Base-by-base conservation (phyloP, 176 grass and related monocot genomes). In the Saccharum spontaneum region DNA sequence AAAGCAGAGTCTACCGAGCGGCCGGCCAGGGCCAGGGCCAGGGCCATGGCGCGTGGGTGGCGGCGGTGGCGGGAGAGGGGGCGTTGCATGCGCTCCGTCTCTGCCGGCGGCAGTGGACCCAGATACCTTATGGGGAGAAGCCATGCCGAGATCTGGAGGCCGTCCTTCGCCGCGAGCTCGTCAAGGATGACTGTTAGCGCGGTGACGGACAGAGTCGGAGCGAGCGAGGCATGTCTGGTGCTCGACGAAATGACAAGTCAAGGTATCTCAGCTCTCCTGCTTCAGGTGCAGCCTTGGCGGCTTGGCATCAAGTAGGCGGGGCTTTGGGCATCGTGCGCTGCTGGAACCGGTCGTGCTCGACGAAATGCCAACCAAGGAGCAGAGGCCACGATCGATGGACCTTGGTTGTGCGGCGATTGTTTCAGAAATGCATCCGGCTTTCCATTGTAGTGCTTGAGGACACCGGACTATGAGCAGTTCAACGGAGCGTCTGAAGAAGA, bases 201-300 rank as follows among this genome's bases (percentile, higher is more conserved):
- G 8, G 66, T 4, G 72, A 24, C 2, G 39, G 5, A 16, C 52
- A 6, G 38, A 12, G n/a, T 10, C 49, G 37, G 17, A 67, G 26
- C 33, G 1, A 38, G 36, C 81, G 37, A 5, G 1, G 55, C 54
- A 34, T 24, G 3, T 6, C 24, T 33, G 69, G 24, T 79, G 83
- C 48, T 85, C 75, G 75, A 79, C 84, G 48, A 57, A 85, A 78
- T 85, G 74, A 65, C 24, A 10, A 26, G 3, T 7, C n/a, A 12
- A 38, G 33, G 24, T 1, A n/a, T 26, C 69, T 72, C 22, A 24
- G 40, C 5, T 23, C 40, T 24, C 40, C 22, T 45, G 69, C 10
- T 24, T 13, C 69, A 30, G 10, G 24, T 43, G 22, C 39, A 6
- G 40, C 11, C 40, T 24, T 13, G 37, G 38, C 20, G 69, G 10